A percentile compares a stretch with the other conserved stretches of the same genome.
phyloP scores from a whole-genome alignment of 108 stramenopile species.

The Fistulifera solaris region DNA sequence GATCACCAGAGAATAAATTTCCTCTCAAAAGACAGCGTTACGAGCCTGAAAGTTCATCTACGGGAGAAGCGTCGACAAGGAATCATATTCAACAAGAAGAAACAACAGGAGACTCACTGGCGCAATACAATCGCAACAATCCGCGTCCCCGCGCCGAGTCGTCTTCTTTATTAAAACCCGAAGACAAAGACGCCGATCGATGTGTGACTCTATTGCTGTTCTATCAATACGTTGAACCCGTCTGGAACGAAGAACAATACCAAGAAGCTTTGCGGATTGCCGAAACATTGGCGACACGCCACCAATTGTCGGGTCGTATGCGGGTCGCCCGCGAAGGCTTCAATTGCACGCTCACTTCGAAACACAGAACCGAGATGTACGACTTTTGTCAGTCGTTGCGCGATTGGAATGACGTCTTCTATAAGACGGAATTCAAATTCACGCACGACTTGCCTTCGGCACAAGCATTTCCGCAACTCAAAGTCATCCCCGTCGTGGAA shows the following conservation, averaged over 20 bases:
- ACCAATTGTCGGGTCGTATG: constrained; percentile 72
- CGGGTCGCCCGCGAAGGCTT: constrained; percentile 80
- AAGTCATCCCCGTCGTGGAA: constrained; percentile 65
- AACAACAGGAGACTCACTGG: neutral
- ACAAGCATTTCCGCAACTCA: constrained; percentile 67
- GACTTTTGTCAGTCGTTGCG: constrained; percentile 53
- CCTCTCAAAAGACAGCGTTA: constrained; percentile 3
- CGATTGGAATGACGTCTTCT: constrained; percentile 49
- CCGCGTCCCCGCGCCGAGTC: constrained; percentile 3
- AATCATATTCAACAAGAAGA: neutral
- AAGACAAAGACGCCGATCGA: constrained; percentile 3
- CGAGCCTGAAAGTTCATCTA: neutral
- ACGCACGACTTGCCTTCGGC: constrained; percentile 58
- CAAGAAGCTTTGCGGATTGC: constrained; percentile 36
- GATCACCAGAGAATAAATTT: constrained; percentile 11
- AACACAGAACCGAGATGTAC: constrained; percentile 27
- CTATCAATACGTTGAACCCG: constrained; percentile 86
- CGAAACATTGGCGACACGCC: constrained; percentile 26
- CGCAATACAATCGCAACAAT: neutral
- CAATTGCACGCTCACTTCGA: constrained; percentile 83
- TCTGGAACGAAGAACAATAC: constrained; percentile 53
- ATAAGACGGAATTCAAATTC: constrained; percentile 78
- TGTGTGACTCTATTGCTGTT: constrained; percentile 64
- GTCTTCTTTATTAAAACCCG: neutral
- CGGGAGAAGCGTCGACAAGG: neutral